Conservation (phyloP, 2,329 filamentous ascomycete species). For the Stachybotrys chlorohalonatus region DNA sequence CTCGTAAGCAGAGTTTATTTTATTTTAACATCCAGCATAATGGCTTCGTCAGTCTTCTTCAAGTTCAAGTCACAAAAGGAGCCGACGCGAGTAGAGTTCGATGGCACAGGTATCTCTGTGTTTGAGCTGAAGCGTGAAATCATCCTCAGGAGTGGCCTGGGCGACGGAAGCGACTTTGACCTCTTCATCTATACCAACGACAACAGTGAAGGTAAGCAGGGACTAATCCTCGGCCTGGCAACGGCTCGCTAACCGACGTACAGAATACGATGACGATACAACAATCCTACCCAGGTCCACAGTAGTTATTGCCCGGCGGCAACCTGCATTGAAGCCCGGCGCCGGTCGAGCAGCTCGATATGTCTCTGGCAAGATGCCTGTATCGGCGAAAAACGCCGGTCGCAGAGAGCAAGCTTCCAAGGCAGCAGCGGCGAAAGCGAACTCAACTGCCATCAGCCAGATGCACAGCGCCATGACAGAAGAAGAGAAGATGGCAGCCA, state of each 20-base stretch:
- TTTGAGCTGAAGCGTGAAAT: conserved; percentile 99
- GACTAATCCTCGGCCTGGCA: not conserved
- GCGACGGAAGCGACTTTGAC: conserved; percentile 94
- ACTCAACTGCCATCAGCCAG: conserved; percentile 49
- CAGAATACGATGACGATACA: conserved; percentile 96
- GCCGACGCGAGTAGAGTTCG: conserved; percentile 87
- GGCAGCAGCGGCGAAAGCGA: conserved; percentile 42
- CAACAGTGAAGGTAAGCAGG: conserved; percentile 69
- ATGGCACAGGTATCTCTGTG: conserved; percentile 94
- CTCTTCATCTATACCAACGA: conserved; percentile 91
- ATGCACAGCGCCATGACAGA: conserved; percentile 80
- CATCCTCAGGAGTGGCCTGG: conserved; percentile 85
- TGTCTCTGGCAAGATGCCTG: conserved; percentile 91
- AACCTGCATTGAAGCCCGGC: conserved; percentile 76
- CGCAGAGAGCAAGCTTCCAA: conserved; percentile 57
- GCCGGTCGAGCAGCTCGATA: conserved; percentile 89
- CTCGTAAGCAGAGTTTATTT: conserved; percentile 11
- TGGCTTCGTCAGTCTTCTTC: conserved; percentile 98
- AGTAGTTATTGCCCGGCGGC: conserved; percentile 79
- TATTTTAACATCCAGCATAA: conserved; percentile 27
- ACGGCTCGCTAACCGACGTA: conserved; percentile 14
- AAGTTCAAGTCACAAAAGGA: conserved; percentile 99
- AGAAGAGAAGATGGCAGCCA: conserved; percentile 86
- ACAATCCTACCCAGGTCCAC: conserved; percentile 94
- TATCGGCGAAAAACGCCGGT: conserved; percentile 72